Evolutionary conservation across 192 early-diverging fungal genomes (phyloP).

Genomic region (Pilaira anomala): DNA sequence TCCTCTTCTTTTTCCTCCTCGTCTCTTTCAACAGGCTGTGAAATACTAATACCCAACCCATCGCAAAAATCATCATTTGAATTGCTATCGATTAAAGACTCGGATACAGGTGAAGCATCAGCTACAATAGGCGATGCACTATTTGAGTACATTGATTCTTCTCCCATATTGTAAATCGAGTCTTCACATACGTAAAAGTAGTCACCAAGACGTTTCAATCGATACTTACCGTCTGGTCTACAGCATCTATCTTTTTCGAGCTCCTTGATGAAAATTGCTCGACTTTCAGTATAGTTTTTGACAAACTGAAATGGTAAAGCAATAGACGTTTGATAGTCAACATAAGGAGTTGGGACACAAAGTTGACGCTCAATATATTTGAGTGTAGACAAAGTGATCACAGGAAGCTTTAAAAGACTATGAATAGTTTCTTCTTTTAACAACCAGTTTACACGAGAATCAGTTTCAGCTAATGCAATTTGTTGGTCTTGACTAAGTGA

Average conservation of each 20-base stretch:
- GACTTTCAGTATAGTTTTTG: constrained; percentile 27
- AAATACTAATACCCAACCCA: constrained; percentile 27
- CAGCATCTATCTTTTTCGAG: constrained; percentile 9
- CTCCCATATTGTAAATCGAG: constrained; percentile 14
- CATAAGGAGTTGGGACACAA: constrained; percentile 41
- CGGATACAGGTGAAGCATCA: neutral
- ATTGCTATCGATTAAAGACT: neutral
- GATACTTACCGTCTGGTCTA: neutral
- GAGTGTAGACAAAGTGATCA: constrained; percentile 42
- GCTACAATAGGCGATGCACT: neutral
- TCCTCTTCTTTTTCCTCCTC: neutral
- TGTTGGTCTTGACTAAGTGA: constrained; percentile 38
- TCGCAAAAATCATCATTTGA: constrained; percentile 19
- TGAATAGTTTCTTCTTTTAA: constrained; percentile 73
- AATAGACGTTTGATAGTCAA: constrained; percentile 49
- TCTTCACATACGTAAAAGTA: constrained; percentile 28
- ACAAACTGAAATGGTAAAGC: constrained; percentile 47
- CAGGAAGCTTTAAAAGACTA: constrained; percentile 48
- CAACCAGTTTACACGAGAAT: constrained; percentile 50
- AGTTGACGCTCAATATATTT: constrained; percentile 47
- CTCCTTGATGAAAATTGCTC: constrained; percentile 21
- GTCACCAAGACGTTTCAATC: constrained; percentile 2
- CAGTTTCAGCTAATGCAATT: constrained; percentile 52
- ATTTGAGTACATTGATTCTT: constrained; percentile 3
- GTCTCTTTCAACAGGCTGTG: neutral